phyloP scores from a whole-genome alignment of 805 yeast genomes.

The Jamesozyma hellenica region DNA sequence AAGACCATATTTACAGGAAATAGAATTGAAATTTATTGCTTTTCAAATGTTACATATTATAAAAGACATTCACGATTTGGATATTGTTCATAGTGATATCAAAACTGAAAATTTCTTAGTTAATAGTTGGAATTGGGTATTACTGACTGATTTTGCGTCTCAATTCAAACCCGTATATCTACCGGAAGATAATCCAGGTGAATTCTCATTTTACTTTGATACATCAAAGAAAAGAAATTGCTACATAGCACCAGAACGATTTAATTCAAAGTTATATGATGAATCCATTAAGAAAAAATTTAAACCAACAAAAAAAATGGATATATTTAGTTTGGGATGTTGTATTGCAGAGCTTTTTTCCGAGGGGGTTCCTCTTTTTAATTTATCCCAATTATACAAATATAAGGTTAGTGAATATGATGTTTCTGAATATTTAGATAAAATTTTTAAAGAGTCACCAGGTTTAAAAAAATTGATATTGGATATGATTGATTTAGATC shows the following conservation, averaged over 20 bases:
- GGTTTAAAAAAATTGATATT: slow-evolving; percentile 45
- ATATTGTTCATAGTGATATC: slow-evolving; percentile 78
- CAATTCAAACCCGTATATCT: slow-evolving; percentile 67
- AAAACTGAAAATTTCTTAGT: slow-evolving; percentile 83
- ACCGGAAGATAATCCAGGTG: slow-evolving; percentile 91
- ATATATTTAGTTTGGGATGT: slow-evolving; percentile 75
- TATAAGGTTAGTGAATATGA: slow-evolving; percentile 58
- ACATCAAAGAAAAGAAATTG: slow-evolving; percentile 79
- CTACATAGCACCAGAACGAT: slow-evolving; percentile 91
- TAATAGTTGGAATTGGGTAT: slow-evolving; percentile 82
- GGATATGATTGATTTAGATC: slow-evolving; percentile 57
- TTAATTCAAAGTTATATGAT: slow-evolving; percentile 29
- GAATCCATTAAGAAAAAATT: slow-evolving; percentile 2
- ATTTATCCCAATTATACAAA: slow-evolving; percentile 77
- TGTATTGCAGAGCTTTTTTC: slow-evolving; percentile 79
- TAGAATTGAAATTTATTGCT: slow-evolving; percentile 76
- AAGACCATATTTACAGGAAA: slow-evolving; percentile 72
- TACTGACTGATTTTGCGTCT: slow-evolving; percentile 72
- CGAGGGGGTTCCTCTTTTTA: slow-evolving; percentile 81
- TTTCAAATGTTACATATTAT: slow-evolving; percentile 68
- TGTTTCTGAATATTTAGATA: slow-evolving; percentile 32
- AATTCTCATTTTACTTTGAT: slow-evolving; percentile 85
- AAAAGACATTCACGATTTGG: slow-evolving; percentile 49
- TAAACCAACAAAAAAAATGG: slow-evolving; percentile 54
- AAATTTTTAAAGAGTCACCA: slow-evolving; percentile 37